Evolutionary conservation across 208 protist genomes (phyloP).

Genomic region (Trypanosoma congolense): DNA sequence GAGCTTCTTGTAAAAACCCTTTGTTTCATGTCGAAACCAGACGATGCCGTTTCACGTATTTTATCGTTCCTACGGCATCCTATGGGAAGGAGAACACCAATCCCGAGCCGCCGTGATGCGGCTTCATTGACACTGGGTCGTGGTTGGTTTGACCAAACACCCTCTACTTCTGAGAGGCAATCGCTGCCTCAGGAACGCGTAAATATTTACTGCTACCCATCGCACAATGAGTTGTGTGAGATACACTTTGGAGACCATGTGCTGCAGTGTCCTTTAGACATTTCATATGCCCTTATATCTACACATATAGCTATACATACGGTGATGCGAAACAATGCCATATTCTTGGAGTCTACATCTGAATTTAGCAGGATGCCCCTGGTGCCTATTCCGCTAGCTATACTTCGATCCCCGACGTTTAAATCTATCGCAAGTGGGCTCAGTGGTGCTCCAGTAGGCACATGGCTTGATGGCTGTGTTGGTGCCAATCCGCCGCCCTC

Average conservation of each 20-base stretch:
- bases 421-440: slow-evolving; percentile 37
- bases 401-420: slow-evolving; percentile 60
- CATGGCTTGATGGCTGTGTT: slow-evolving; percentile 73
- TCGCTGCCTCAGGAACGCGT: slow-evolving; percentile 43
- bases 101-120: slow-evolving; percentile 24
- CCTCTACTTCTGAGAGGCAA: slow-evolving; percentile 23
- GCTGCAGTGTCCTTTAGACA: slow-evolving; percentile 72
- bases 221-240: slow-evolving; percentile 37
- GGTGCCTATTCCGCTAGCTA: slow-evolving; percentile 41
- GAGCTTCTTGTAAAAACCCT: slow-evolving; percentile 37
- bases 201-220: slow-evolving; percentile 51
- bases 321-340: slow-evolving; percentile 65
- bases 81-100: slow-evolving; percentile 21
- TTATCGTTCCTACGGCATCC: slow-evolving; percentile 38
- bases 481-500: slow-evolving; percentile 30
- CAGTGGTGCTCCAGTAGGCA: slow-evolving; percentile 29
- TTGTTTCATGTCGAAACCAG: slow-evolving; percentile 22
- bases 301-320: slow-evolving; percentile 72
- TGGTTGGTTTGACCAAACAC: slow-evolving; percentile 76
- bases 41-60: slow-evolving; percentile 33
- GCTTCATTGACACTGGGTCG: slow-evolving; percentile 45
- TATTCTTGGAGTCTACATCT: slow-evolving; percentile 53
- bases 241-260: slow-evolving; percentile 22
- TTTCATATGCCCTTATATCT: slow-evolving; percentile 72
- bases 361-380: slow-evolving; percentile 19